Evolutionary conservation across 1,284 basidiomycete genomes (phyloP).

Genomic region (Golubevia pallescens): DNA sequence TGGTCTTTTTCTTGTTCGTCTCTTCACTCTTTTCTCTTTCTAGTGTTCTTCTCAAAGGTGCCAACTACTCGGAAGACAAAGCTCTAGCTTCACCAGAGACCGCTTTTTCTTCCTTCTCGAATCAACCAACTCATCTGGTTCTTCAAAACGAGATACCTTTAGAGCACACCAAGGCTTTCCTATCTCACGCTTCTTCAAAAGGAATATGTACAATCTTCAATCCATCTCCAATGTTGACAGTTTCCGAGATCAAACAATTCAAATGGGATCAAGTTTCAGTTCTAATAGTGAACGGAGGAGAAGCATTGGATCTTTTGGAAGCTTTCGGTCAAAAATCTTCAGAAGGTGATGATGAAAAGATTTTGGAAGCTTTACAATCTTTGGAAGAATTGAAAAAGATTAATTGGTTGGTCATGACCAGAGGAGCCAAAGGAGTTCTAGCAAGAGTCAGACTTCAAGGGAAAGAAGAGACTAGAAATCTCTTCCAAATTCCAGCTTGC

Average conservation of each 20-base stretch:
- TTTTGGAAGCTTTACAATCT: conserved; percentile 56
- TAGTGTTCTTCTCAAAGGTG: conserved; percentile 51
- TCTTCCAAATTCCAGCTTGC: conserved; percentile 12
- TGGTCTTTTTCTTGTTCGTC: too few species aligned
- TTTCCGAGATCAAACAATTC: conserved; percentile 65
- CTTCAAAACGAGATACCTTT: conserved; percentile 71
- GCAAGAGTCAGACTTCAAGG: conserved; percentile 26
- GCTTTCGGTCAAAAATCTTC: conserved; percentile 20
- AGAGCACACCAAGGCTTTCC: conserved; percentile 66
- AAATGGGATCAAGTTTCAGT: conserved; percentile 67
- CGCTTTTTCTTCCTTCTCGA: background rate
- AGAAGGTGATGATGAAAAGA: conserved; percentile 43
- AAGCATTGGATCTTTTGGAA: conserved; percentile 61
- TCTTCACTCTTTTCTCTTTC: too few species aligned
- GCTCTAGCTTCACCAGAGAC: background rate
- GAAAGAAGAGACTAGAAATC: conserved; percentile 2
- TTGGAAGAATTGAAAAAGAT: conserved; percentile 21
- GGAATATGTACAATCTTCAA: conserved; percentile 66
- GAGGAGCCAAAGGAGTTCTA: conserved; percentile 39
- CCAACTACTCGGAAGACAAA: conserved; percentile 36
- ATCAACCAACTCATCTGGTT: conserved; percentile 66
- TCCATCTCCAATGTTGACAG: conserved; percentile 69
- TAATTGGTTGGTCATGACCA: conserved; percentile 53
- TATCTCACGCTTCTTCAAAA: conserved; percentile 44
- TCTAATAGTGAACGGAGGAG: conserved; percentile 70